Conservation (phyloP, 208 protist species). For the Trypanosoma brucei region DNA sequence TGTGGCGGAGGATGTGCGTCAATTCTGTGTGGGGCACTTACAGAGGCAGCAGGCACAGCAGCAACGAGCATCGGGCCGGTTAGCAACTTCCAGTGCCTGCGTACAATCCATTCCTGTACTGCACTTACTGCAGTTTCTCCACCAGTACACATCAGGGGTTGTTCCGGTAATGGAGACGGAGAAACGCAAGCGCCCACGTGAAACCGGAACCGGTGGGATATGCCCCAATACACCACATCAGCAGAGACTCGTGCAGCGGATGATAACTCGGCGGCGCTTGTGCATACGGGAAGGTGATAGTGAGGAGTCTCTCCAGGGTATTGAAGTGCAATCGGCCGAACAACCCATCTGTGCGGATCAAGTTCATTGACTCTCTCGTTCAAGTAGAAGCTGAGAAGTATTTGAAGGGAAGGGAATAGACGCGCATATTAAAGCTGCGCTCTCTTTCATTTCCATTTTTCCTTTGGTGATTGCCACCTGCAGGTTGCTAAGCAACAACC, state of each 20-base stretch:
- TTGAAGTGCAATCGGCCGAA: constrained; percentile 11
- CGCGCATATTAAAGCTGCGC: no score
- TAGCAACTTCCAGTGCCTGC: background rate
- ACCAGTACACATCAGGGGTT: constrained; percentile 78
- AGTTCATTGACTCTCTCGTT: background rate
- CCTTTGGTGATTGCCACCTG: no score
- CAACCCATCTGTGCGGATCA: constrained; percentile 10
- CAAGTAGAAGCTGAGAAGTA: no score
- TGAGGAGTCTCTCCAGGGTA: constrained; percentile 21
- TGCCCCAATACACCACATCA: constrained; percentile 12
- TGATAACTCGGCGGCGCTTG: constrained; percentile 46
- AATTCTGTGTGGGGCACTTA: constrained; percentile 67
- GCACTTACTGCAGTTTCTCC: constrained; percentile 52
- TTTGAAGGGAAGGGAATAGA: no score
- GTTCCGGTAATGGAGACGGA: constrained; percentile 40
- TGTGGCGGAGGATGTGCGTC: constrained; percentile 58
- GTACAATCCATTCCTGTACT: constrained; percentile 42
- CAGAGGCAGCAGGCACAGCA: constrained; percentile 15
- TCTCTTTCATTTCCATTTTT: no score
- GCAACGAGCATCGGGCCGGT: constrained; percentile 18
- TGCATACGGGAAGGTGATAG: constrained; percentile 34
- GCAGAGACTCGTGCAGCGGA: constrained; percentile 57
- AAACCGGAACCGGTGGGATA: background rate
- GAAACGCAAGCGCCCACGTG: constrained; percentile 57
- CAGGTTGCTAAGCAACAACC: no score